These are phyloP conservation scores for Arthrinium phaeospermum DNA, from an alignment of 2,329 filamentous ascomycete species.

Conservation along the genomic window DNA sequence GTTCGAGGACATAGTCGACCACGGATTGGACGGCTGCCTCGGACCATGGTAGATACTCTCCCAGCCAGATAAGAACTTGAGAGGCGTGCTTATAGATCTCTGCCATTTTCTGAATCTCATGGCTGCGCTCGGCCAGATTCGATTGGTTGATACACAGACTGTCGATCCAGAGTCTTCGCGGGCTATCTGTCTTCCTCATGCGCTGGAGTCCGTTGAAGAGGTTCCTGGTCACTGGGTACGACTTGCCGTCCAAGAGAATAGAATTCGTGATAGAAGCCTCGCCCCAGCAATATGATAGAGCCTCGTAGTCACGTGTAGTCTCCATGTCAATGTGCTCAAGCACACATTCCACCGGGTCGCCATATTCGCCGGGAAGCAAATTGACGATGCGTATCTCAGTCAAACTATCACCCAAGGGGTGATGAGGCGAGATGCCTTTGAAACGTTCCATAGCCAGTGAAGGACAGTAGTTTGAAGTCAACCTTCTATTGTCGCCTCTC, in stretches of 20 bases:
- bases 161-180: constrained; percentile 29
- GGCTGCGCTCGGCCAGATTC: constrained; percentile 23
- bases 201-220: constrained; percentile 23
- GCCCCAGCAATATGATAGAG: constrained; percentile 30
- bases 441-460: constrained; percentile 26
- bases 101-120: constrained; percentile 25
- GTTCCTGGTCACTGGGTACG: constrained; percentile 28
- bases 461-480: background rate
- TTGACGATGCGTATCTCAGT: constrained; percentile 26
- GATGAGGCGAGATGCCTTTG: constrained; percentile 27
- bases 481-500: background rate
- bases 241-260: constrained; percentile 24
- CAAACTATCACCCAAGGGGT: constrained; percentile 21
- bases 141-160: constrained; percentile 31
- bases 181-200: constrained; percentile 23
- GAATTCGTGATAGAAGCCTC: constrained; percentile 26
- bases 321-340: constrained; percentile 25
- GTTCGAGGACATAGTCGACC: background rate
- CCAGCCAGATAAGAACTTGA: background rate
- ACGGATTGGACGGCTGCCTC: background rate
- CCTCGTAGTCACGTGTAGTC: constrained; percentile 26
- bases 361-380: constrained; percentile 23
- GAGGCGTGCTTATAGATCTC: background rate
- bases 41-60: background rate
- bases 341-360: constrained; percentile 26